phyloP scores from a whole-genome alignment of 2,329 filamentous ascomycete genomes.

The Clarireedia hainanense region DNA sequence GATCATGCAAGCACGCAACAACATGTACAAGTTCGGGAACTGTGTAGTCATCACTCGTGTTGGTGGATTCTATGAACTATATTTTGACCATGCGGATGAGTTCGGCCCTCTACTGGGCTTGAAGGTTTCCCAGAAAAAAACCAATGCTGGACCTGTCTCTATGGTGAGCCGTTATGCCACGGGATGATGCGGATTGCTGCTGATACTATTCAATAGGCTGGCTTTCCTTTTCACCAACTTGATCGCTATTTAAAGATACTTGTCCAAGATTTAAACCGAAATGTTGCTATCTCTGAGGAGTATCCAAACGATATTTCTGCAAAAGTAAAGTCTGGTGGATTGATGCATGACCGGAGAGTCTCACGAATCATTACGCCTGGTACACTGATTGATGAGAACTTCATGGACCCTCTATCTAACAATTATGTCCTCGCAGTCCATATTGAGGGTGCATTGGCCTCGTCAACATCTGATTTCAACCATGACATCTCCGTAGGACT shows the following conservation, averaged over 20 bases:
- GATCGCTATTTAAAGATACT: slow-evolving; percentile 89
- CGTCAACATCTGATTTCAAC: background rate
- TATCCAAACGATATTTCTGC: slow-evolving; percentile 66
- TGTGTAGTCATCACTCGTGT: slow-evolving; percentile 89
- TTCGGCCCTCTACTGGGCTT: slow-evolving; percentile 79
- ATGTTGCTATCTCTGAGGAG: slow-evolving; percentile 92
- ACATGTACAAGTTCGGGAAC: slow-evolving; percentile 85
- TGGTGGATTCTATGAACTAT: slow-evolving; percentile 94
- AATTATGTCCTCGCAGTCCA: slow-evolving; percentile 87
- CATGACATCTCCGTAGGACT: slow-evolving; percentile 53
- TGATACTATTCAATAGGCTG: slow-evolving; percentile 47
- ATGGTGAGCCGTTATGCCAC: slow-evolving; percentile 53
- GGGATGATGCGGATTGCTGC: background rate
- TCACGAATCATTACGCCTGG: slow-evolving; percentile 87
- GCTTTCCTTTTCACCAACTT: slow-evolving; percentile 88
- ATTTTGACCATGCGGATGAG: slow-evolving; percentile 91
- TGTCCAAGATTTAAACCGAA: slow-evolving; percentile 81
- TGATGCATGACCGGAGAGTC: slow-evolving; percentile 79
- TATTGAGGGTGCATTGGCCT: slow-evolving; percentile 32
- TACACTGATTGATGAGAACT: slow-evolving; percentile 94
- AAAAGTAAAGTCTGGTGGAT: slow-evolving; percentile 65
- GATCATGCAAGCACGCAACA: slow-evolving; percentile 74
- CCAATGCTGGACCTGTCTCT: slow-evolving; percentile 67
- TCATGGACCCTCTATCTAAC: slow-evolving; percentile 88
- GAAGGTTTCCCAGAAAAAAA: slow-evolving; percentile 76